Base-by-base conservation (phyloP, 108 stramenopile genomes). In the Nitzschia palea region DNA sequence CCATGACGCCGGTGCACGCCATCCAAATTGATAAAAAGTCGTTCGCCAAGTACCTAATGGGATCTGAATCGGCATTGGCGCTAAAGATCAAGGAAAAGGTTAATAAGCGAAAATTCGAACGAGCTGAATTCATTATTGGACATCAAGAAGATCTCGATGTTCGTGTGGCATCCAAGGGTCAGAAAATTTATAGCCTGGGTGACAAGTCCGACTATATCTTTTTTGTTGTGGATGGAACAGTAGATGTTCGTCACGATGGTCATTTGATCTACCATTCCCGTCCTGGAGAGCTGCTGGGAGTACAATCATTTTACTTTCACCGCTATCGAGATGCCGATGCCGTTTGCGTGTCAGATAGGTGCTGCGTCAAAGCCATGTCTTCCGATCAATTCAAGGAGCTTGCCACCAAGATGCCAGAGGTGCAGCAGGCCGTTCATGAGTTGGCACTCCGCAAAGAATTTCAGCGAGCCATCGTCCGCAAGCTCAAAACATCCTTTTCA, bases 1-100 rank as follows among this genome's bases (percentile, higher is more conserved):
- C 83, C 44, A 52, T 80, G 61, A 85, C 86, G 2, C 86, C 86
- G 2, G 83, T 87, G 29, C 83, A 87, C 66, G 83, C 68, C 8
- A 81, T 84, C 52, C 81, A 85, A 37, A 85, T 87, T 25, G 78
- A 70, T 68, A 71, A 83, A 25, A 81, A 85, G 47, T 85, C 74
- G 48, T 87, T 83, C 35, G 78, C 80, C 40, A 84, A 87, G 35
- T 87, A 84, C 50, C 56, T 84, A 52, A 75, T 76, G 6, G 50
- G 73, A 63, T 84, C 83, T n/a, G 62, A 72, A 18, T 44, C 51
- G 4, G 62, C 20, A 5, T 51, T 72, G 53, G 50, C 42, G 8
- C 35, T 64, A 6, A 54, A 44, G 54, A 63, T 72, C 15, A 44
- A 44, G 32, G 71, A 72, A 56, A 60, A 50, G 30, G 42, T 50